Percentiles rank a stretch among this genome's conserved stretches.
Conservation (phyloP, 176 grass and related monocot species). For the Panicum miliaceum region DNA sequence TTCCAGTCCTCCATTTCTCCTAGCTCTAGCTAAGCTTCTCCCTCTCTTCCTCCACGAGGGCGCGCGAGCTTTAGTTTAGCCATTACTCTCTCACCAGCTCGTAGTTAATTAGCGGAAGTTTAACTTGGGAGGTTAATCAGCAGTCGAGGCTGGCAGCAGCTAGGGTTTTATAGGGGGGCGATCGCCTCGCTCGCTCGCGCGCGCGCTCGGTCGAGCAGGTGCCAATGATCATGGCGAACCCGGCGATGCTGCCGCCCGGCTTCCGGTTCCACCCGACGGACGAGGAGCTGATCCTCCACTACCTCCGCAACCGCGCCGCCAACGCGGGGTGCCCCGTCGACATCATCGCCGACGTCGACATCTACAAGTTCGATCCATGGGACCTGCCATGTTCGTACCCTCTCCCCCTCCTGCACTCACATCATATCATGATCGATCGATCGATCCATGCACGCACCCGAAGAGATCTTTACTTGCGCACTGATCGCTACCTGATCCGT, state of each 20-base stretch:
- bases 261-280: constrained; percentile 98
- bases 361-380: constrained; percentile 97
- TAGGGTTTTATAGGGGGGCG: background rate
- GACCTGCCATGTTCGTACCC: constrained; percentile 75
- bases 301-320: constrained; percentile 79
- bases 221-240: constrained; percentile 58
- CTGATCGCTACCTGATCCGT: background rate
- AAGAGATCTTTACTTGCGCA: background rate
- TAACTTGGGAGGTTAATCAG: background rate
- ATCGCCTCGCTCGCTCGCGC: background rate
- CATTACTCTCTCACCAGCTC: background rate
- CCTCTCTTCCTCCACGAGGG: background rate
- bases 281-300: constrained; percentile 94
- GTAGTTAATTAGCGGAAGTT: background rate
- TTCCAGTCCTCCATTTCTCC: constrained; percentile 51
- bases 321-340: constrained; percentile 65
- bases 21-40: constrained; percentile 6
- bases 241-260: constrained; percentile 78
- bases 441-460: background rate
- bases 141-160: background rate
- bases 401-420: background rate
- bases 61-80: background rate
- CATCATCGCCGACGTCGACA: constrained; percentile 95
- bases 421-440: background rate
- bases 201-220: no score